Base-by-base conservation (phyloP, 129 eudicot species). In the Saposhnikovia divaricata region DNA sequence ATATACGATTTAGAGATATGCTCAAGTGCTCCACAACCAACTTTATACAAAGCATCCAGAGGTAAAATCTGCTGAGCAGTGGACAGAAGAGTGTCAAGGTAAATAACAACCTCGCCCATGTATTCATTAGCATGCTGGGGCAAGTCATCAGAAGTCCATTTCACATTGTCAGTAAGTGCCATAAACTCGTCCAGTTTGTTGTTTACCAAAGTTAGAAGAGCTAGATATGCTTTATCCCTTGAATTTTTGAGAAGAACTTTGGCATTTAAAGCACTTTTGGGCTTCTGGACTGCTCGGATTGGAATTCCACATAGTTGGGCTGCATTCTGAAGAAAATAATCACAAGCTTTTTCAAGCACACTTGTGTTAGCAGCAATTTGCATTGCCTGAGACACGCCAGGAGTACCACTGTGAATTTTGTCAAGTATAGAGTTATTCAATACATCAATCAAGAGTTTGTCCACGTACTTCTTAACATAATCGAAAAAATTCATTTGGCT, bases 21-120 rank as follows among this genome's bases (percentile, higher is more conserved):
- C 83, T 94, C 97, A 44, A 94, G 87, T 50, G 96, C 98, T 40
- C 97, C 98, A 72, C 80, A 89, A 73, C 98, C 97, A 12, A 94
- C 89, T 89, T 94, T 94, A 78, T 87, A 90, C 83, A 92, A 75
- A 78, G 92, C 93, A 81, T 94, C 96, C 77, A 89, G 69, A 71
- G 98, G 97, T 76, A 95, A 83, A 72, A 89, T 90, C 74, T 95
- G 97, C 77, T 92, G 98, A 46, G 96, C 98, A 43, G 96, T 89
- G 37, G 97, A 90, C 84, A 95, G 42, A 75, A 95, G 77, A 23
- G 90, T 82, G 79, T 95, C 97, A 5, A 95, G 93, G 83, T 95
- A 95, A 43, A 81, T 85, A n/a, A 85, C 66, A 46, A 92, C 93
- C 84, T 90, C 94, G n/a, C 82, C 85, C 76, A 90, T 85, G 83